Conservation (phyloP, 805 yeast genomes). For the Jamesozyma piceae region DNA sequence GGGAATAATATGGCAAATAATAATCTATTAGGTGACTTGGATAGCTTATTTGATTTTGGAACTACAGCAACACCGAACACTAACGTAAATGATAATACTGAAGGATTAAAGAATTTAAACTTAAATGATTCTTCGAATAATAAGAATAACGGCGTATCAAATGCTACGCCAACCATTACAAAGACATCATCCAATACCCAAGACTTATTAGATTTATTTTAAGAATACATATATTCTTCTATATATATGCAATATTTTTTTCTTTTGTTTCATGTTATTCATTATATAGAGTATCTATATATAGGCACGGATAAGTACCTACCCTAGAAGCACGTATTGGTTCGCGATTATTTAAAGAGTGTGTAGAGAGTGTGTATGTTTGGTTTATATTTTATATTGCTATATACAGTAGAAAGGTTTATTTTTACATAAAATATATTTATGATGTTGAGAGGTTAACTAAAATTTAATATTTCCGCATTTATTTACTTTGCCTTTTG, state of each 20-base stretch:
- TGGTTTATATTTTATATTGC: not conserved
- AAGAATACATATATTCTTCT: not conserved
- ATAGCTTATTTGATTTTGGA: constrained; percentile 51
- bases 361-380: too few species aligned
- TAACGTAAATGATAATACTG: not conserved
- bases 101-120: constrained; percentile 2
- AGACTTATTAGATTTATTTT: constrained; percentile 26
- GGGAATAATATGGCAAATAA: constrained; percentile 21
- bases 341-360: too few species aligned
- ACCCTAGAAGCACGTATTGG: too few species aligned
- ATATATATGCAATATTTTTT: not conserved
- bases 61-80: not conserved
- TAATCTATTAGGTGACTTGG: constrained; percentile 58
- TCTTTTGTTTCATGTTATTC: too few species aligned
- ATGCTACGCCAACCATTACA: not conserved
- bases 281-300: too few species aligned
- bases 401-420: not conserved
- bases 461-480: not conserved
- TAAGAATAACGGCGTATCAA: not conserved
- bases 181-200: constrained; percentile 17
- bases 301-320: too few species aligned
- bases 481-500: constrained; percentile 5
- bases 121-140: not conserved
- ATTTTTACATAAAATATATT: not conserved
- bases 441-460: not conserved